Base-by-base conservation (phyloP, 2,329 filamentous ascomycete species). In the Cordyceps fumosorosea region DNA sequence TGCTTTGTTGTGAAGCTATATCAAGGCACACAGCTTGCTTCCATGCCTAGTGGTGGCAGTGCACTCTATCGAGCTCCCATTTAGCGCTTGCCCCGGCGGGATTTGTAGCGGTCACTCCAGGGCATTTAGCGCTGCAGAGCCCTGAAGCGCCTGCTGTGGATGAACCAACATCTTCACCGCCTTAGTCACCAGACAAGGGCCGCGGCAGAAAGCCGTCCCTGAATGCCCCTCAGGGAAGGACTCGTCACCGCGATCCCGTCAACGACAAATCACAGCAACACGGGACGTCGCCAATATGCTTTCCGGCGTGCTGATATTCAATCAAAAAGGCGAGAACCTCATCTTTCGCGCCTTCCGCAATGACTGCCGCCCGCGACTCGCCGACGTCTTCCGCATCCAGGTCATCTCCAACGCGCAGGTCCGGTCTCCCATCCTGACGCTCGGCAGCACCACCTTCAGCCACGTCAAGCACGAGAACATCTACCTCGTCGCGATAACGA, bases 381-480 rank as follows among this genome's bases (percentile, higher is more conserved):
- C 95, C 78, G 95, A 99, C 74, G 93, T 99, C 79, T 99, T 99
- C 79, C 93, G 95, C 77, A 99, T 99, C 76, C 95, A 99, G 75
- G 93, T 99, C 79, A 98, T 99, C 75, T 96, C 92, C 70, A 99
- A 99, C 75, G 89, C 95, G 59, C 92, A 97, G 76, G 95, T 99
- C 64, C 91, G 96, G 68, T 98, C 95, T 68, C 95, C 95, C 64
- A 98, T 99, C 77, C 83, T 99, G 70, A 99, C 95, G 5, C 86
- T 99, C 63, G 95, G 96, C 66, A 96, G 91, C 75, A 99, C 95
- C 62, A 99, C 96, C 53, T 99, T 99, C 77, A 96, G 92, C 81
- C 95, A 99, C 87, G 93, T 99, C 78, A 97, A 96, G 76, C 93
- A 97, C 78, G 95, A 99, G 75, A 99, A 99, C 75, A 97, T 99